phyloP scores from a whole-genome alignment of 805 yeast genomes.

The Teunomyces kruisii region DNA sequence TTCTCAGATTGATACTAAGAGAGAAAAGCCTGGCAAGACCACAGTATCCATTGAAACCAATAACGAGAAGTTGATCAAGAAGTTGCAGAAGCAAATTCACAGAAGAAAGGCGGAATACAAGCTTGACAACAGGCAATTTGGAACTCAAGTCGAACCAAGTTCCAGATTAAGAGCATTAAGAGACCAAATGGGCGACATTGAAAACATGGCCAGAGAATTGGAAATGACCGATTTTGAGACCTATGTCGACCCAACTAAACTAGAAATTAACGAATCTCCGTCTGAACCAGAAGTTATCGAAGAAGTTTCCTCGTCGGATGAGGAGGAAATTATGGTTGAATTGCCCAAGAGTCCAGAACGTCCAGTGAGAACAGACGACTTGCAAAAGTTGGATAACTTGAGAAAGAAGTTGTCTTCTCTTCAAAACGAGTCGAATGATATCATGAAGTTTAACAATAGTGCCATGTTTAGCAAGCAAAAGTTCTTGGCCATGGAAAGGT shows the following conservation, averaged over 20 bases:
- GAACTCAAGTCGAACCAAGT: conserved; percentile 69
- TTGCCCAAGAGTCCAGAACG: conserved; percentile 35
- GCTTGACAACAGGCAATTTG: conserved; percentile 46
- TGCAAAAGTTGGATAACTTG: conserved; percentile 53
- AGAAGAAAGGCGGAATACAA: conserved; percentile 48
- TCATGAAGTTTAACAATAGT: conserved; percentile 64
- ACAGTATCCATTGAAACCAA: conserved; percentile 34
- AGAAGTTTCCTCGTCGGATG: conserved; percentile 15
- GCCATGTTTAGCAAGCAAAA: conserved; percentile 62
- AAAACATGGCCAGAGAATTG: conserved; percentile 78
- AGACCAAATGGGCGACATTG: conserved; percentile 82
- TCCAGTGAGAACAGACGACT: conserved; percentile 49
- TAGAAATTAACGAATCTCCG: conserved; percentile 5
- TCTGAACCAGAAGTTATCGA: conserved; percentile 20
- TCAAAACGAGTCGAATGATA: conserved; percentile 75
- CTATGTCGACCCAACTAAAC: conserved; percentile 18
- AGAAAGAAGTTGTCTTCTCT: conserved; percentile 58
- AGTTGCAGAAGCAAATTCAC: conserved; percentile 46
- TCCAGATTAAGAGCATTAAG: conserved; percentile 71
- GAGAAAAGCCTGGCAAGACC: conserved; percentile 28
- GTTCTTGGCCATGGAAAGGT: conserved; percentile 65
- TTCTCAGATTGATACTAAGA: conserved; percentile 32
- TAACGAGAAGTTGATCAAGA: conserved; percentile 37
- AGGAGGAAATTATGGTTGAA: conserved; percentile 14
- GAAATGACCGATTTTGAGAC: conserved; percentile 79